Conservation (phyloP, 345 rosid genomes). For the Triadica sebifera region DNA sequence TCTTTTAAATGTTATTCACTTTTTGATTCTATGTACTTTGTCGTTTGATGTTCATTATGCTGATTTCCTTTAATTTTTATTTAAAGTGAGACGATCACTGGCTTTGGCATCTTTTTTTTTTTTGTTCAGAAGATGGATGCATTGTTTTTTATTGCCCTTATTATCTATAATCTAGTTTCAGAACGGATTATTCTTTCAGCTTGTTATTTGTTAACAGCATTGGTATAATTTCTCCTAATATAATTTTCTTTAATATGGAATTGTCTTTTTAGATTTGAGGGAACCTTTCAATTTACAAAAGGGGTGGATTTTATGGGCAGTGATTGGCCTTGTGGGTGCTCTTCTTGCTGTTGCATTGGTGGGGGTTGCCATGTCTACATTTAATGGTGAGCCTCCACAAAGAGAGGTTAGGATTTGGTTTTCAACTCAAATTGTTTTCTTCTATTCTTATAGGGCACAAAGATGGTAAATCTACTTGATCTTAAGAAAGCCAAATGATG, state of each 20-base stretch:
- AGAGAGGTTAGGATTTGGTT: constrained; percentile 55
- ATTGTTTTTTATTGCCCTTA: no score
- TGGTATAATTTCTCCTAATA: background rate
- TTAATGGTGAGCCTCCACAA: constrained; percentile 49
- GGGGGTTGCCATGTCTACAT: constrained; percentile 46
- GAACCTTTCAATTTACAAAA: constrained; percentile 58
- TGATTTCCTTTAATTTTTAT: background rate
- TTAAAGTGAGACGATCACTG: no score
- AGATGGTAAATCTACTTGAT: background rate
- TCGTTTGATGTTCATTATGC: background rate
- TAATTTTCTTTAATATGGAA: background rate
- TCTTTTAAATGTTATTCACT: background rate
- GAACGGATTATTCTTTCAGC: background rate
- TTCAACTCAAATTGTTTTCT: background rate
- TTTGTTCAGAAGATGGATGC: no score
- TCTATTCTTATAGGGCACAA: background rate
- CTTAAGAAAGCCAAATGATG: background rate
- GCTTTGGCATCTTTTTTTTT: no score
- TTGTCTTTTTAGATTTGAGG: constrained; percentile 51
- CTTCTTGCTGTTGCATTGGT: constrained; percentile 40
- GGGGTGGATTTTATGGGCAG: constrained; percentile 77
- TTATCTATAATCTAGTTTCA: background rate
- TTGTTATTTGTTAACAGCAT: background rate
- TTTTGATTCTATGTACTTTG: background rate
- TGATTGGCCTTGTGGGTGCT: constrained; percentile 54